Base-by-base conservation (phyloP, 768 basidiomycete genomes). In the Podaxis sp. region DNA sequence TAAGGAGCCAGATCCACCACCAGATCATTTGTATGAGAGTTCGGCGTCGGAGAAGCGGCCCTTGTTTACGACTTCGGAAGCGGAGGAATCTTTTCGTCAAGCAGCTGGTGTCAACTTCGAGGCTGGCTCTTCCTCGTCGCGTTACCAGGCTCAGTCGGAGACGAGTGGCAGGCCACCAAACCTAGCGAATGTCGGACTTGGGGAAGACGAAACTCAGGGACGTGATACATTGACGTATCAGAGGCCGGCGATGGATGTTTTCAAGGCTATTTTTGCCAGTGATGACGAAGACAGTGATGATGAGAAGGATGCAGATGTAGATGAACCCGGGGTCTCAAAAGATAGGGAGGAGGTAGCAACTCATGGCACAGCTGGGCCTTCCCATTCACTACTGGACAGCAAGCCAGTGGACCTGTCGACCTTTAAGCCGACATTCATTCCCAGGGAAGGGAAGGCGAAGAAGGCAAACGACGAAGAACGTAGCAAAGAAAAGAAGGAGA, bases 261-360 rank as follows among this genome's bases (percentile, higher is more conserved):
- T 99, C 82, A 97, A 96, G 72, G 95, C 96, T 2, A 98, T 99
- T 64, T 99, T 99, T 72, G 96, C 95, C 11, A 95, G 92, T 74
- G 93, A 94, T 64, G 93, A 94, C 51, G 95, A 96, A 69, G 92
- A 93, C 39, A 88, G 87, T 17, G 91, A 87, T 8, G 87, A 87
- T 2, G 93, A 94, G 3, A 82, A 80, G 0, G 80, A 76, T 22
- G 66, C 67, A 48, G 64, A 70, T 24, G 66, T 70, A 7, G 64
- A 68, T 0, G 78, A 77, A 19, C 66, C 68, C 39, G 66, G 72
- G 12, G 68, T 72, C 11, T 71, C 67, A 59, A 68, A 73, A 13
- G 70, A 72, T 30, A 68, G 68, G 28, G 72, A 73, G n/a, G 66
- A 67, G 30, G 59, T 52, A 63, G n/a, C 52, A 26, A 58, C 49